Evolutionary conservation across 768 basidiomycete genomes (phyloP).

Genomic region (Lentinula guzmanii): DNA sequence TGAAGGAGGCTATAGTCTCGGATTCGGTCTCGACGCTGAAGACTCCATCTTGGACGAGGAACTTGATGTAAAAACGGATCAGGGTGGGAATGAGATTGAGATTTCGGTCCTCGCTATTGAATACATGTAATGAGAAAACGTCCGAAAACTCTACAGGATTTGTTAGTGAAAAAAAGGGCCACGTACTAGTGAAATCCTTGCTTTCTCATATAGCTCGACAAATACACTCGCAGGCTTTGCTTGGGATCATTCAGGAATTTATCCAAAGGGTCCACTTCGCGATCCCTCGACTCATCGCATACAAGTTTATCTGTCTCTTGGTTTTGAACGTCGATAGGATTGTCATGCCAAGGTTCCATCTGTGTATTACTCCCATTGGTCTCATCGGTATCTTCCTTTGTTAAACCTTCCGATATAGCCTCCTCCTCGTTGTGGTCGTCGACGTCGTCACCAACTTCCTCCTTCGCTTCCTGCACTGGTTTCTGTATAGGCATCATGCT

Average conservation of each 20-base stretch:
- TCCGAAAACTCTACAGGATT: neutral
- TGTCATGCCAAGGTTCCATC: neutral
- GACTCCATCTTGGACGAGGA: constrained; percentile 51
- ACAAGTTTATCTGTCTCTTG: too few relatives aligned
- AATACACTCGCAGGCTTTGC: constrained; percentile 52
- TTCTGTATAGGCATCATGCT: constrained; percentile 38
- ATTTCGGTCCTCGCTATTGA: constrained; percentile 37
- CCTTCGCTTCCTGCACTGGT: constrained; percentile 21
- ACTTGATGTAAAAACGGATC: constrained; percentile 54
- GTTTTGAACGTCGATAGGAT: constrained; percentile 2
- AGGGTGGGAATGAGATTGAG: constrained; percentile 48
- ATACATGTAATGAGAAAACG: neutral
- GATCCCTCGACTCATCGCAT: constrained; percentile 9
- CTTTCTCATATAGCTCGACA: constrained; percentile 63
- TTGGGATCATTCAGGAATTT: constrained; percentile 62
- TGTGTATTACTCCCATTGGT: too few relatives aligned
- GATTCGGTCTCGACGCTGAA: constrained; percentile 18
- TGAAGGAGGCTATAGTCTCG: constrained; percentile 43
- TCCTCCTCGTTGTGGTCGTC: constrained; percentile 19
- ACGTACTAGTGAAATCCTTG: constrained; percentile 52
- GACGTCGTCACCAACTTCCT: constrained; percentile 22
- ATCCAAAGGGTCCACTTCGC: constrained; percentile 36
- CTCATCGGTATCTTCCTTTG: too few relatives aligned
- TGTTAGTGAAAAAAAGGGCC: constrained; percentile 34
- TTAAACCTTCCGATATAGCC: too few relatives aligned